A percentile compares a stretch with the other conserved stretches of the same genome.
Conservation (phyloP, 2,329 filamentous ascomycete species). For the Trichophyton simii region DNA sequence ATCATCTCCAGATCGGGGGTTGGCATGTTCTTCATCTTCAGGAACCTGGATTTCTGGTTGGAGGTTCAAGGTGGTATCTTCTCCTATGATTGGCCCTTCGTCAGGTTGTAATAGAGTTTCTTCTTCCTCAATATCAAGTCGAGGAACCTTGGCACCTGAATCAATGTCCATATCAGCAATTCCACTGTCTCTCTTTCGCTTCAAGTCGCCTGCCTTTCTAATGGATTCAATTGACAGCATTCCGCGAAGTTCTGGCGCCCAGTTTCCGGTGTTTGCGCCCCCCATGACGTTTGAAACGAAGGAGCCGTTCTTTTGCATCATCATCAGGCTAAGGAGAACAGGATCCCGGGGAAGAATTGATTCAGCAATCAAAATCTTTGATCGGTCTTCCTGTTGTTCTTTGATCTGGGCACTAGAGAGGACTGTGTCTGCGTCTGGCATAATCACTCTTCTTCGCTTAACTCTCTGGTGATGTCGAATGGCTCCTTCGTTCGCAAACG, state of each 20-base stretch:
- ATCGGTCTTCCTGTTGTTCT: constrained; percentile 71
- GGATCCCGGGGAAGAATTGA: constrained; percentile 80
- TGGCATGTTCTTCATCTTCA: constrained; percentile 40
- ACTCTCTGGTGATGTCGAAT: constrained; percentile 57
- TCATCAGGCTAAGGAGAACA: constrained; percentile 72
- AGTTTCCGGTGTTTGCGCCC: constrained; percentile 62
- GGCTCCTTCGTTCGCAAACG: constrained; percentile 42
- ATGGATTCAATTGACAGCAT: constrained; percentile 79
- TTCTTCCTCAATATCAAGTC: constrained; percentile 50
- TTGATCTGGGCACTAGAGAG: constrained; percentile 67
- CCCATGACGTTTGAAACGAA: constrained; percentile 82
- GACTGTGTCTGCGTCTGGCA: constrained; percentile 68
- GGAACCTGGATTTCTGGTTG: constrained; percentile 53
- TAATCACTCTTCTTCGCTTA: constrained; percentile 69
- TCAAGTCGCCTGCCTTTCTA: constrained; percentile 64
- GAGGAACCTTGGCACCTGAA: constrained; percentile 51
- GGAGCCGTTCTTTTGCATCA: constrained; percentile 79
- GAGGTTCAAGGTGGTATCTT: constrained; percentile 34
- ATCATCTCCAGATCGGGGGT: constrained; percentile 15
- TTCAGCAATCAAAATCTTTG: constrained; percentile 71
- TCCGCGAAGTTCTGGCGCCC: constrained; percentile 87
- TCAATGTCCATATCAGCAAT: constrained; percentile 66
- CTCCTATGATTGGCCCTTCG: constrained; percentile 41
- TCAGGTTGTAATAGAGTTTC: constrained; percentile 42
- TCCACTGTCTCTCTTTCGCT: constrained; percentile 85